Conservation (phyloP, 768 basidiomycete genomes). For the Mycena indigotica region DNA sequence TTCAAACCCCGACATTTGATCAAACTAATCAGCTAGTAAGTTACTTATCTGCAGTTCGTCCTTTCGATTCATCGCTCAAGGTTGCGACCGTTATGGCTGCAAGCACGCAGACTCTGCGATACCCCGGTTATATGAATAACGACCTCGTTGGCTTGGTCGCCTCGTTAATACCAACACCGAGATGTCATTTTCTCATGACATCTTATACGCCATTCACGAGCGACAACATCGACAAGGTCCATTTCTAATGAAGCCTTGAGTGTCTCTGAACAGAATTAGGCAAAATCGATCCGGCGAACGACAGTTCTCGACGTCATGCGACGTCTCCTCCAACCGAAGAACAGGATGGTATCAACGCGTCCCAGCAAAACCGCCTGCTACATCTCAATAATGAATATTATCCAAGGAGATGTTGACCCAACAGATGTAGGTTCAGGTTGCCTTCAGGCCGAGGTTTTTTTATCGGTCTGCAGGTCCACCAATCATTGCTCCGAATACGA, state of each 20-base stretch:
- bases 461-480: constrained; percentile 73
- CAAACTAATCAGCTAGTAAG: constrained; percentile 89
- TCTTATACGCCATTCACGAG: constrained; percentile 98
- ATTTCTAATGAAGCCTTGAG: constrained; percentile 16
- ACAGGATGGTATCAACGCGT: constrained; percentile 95
- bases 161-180: constrained; percentile 93
- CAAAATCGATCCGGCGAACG: constrained; percentile 92
- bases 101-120: constrained; percentile 93
- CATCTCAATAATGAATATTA: constrained; percentile 97
- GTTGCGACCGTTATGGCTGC: constrained; percentile 98
- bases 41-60: background rate
- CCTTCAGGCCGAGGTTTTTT: constrained; percentile 4
- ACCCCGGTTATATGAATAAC: constrained; percentile 99
- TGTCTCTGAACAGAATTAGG: constrained; percentile 47
- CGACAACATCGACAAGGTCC: constrained; percentile 93
- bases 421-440: constrained; percentile 71
- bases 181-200: constrained; percentile 98
- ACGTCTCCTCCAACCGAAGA: constrained; percentile 94
- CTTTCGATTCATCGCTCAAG: constrained; percentile 39
- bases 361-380: constrained; percentile 93
- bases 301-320: constrained; percentile 99
- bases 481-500: constrained; percentile 93
- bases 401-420: constrained; percentile 97
- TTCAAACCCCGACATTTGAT: constrained; percentile 85
- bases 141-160: constrained; percentile 97